A percentile compares a stretch with the other conserved stretches of the same genome.
Evolutionary conservation across 2,329 filamentous ascomycete species (phyloP).

Genomic region (Diaporthe sp.): DNA sequence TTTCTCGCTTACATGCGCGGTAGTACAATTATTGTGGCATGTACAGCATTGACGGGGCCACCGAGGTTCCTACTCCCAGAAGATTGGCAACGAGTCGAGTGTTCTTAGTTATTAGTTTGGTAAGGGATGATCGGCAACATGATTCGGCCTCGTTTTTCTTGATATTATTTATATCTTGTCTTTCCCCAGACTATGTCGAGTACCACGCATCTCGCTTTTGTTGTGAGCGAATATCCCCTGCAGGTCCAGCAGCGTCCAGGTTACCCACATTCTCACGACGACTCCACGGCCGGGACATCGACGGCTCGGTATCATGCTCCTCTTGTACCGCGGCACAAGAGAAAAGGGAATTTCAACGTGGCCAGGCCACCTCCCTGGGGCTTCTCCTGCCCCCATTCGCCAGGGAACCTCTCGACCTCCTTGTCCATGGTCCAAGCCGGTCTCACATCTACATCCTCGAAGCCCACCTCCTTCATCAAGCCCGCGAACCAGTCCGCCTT

Average conservation of each 20-base stretch:
- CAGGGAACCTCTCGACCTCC: conserved; percentile 60
- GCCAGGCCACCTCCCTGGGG: conserved; percentile 45
- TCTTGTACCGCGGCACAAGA: conserved; percentile 50
- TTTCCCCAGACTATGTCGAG: not conserved
- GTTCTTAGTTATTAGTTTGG: too few species aligned
- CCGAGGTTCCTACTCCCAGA: too few species aligned
- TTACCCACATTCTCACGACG: not conserved
- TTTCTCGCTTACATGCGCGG: too few species aligned
- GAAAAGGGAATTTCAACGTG: conserved; percentile 54
- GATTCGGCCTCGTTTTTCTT: not conserved
- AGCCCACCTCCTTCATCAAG: conserved; percentile 62
- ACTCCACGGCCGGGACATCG: too few species aligned
- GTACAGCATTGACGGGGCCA: too few species aligned
- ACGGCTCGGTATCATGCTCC: too few species aligned
- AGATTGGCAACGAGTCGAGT: too few species aligned
- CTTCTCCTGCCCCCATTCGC: conserved; percentile 55
- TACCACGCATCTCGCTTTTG: too few species aligned
- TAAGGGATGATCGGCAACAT: too few species aligned
- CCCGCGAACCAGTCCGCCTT: conserved; percentile 54
- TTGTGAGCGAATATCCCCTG: not conserved
- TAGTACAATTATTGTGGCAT: too few species aligned
- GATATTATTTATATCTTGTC: not conserved
- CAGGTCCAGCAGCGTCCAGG: not conserved
- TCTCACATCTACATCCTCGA: conserved; percentile 61
- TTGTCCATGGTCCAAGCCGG: conserved; percentile 65